Evolutionary conservation across 164 flowering plant species (phyloP).

Genomic region (Malania oleifera): DNA sequence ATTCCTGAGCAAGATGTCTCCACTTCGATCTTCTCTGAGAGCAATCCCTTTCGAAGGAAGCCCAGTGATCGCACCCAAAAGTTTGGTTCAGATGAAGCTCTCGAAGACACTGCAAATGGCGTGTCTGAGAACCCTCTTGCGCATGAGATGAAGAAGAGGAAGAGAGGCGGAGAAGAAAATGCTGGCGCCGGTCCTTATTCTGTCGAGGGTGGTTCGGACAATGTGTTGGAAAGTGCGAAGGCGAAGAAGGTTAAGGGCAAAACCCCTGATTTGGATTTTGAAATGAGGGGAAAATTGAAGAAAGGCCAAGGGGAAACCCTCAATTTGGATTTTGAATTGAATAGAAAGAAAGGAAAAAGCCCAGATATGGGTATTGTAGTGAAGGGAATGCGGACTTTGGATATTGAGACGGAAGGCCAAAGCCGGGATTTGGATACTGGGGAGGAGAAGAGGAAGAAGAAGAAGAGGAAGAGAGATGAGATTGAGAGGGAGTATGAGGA

Average conservation of each 20-base stretch:
- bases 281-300: not conserved
- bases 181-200: slow-evolving; percentile 10
- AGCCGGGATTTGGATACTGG: not conserved
- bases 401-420: not conserved
- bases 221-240: slow-evolving; percentile 15
- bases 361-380: not conserved
- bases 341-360: not conserved
- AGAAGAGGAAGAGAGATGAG: slow-evolving; percentile 69
- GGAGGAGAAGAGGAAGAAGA: slow-evolving; percentile 36
- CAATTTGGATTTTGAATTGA: slow-evolving; percentile 6
- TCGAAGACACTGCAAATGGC: slow-evolving; percentile 2
- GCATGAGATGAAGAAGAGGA: slow-evolving; percentile 19
- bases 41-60: slow-evolving; percentile 57
- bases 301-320: not conserved
- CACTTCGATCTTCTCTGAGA: slow-evolving; percentile 44
- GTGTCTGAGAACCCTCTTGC: not conserved
- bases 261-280: not conserved
- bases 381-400: not conserved
- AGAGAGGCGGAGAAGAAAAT: slow-evolving; percentile 16
- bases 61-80: slow-evolving; percentile 10
- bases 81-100: slow-evolving; percentile 1
- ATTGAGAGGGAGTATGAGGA: slow-evolving; percentile 57
- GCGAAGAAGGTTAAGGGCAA: slow-evolving; percentile 20
- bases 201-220: not conserved
- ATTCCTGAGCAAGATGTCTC: slow-evolving; percentile 18